phyloP scores from a whole-genome alignment of 2,329 filamentous ascomycete species.

The Sporothrix pseudoabietina region DNA sequence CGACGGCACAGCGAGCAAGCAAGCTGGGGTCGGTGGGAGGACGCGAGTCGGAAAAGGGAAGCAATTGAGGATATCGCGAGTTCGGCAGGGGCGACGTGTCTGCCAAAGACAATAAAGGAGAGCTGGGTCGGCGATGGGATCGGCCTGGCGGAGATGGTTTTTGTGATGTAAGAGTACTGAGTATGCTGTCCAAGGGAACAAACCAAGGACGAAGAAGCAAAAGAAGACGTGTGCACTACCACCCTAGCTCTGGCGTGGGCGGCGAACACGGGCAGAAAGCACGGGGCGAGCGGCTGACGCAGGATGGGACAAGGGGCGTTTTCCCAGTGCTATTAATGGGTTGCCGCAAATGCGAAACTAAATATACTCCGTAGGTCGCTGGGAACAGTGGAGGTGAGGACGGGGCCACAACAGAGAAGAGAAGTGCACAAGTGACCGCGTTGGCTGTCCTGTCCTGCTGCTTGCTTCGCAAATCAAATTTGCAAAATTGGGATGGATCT shows the following conservation, averaged over 20 bases:
- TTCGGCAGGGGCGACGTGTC: slow-evolving; percentile 13
- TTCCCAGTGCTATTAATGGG: not conserved
- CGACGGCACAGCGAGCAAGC: slow-evolving; percentile 13
- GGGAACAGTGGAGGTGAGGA: not conserved
- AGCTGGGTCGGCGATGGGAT: slow-evolving; percentile 21
- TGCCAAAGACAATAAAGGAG: slow-evolving; percentile 5
- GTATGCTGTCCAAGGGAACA: slow-evolving; percentile 6
- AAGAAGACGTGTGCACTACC: slow-evolving; percentile 35
- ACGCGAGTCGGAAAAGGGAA: not conserved
- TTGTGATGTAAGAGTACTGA: slow-evolving; percentile 30
- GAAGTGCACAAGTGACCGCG: not conserved
- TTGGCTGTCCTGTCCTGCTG: not conserved
- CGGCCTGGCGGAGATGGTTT: slow-evolving; percentile 2
- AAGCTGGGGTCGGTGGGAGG: not conserved
- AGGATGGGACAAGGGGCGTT: slow-evolving; percentile 26
- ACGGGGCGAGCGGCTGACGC: slow-evolving; percentile 29
- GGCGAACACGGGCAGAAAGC: slow-evolving; percentile 35
- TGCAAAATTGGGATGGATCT: not conserved
- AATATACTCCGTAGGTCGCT: too few relatives aligned
- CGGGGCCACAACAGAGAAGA: not conserved
- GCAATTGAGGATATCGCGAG: not conserved
- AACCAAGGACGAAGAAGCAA: slow-evolving; percentile 24
- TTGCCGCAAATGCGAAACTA: not conserved
- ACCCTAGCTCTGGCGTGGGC: slow-evolving; percentile 31
- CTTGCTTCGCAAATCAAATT: not conserved